Conservation (phyloP, 768 basidiomycete species). For the Xanthoconium stramineum region DNA sequence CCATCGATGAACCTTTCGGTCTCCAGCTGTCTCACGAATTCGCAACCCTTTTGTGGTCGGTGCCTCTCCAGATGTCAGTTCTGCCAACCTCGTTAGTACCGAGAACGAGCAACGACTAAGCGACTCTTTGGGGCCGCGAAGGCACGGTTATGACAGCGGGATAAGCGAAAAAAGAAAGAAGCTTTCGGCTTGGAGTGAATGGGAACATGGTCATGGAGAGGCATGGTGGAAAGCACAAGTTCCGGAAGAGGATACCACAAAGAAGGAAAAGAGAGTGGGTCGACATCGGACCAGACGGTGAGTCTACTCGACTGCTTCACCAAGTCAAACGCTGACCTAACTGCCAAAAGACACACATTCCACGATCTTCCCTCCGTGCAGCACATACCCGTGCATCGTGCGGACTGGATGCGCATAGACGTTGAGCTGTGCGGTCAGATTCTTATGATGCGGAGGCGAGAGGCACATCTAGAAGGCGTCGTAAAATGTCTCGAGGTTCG, state of each 20-base stretch:
- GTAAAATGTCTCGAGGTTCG: constrained; percentile 54
- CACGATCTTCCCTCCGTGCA: constrained; percentile 55
- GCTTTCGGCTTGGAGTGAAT: constrained; percentile 49
- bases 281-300: constrained; percentile 28
- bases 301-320: constrained; percentile 1
- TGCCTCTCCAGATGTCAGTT: constrained; percentile 29
- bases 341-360: constrained; percentile 57
- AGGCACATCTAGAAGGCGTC: constrained; percentile 65
- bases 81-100: constrained; percentile 20
- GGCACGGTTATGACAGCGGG: neutral
- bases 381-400: constrained; percentile 44
- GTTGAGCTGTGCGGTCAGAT: constrained; percentile 76
- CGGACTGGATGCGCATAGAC: constrained; percentile 72
- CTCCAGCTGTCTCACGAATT: constrained; percentile 24
- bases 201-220: constrained; percentile 25
- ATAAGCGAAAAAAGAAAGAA: constrained; percentile 28
- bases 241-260: constrained; percentile 12
- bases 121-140: constrained; percentile 2
- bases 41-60: constrained; percentile 24
- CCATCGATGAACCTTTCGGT: neutral
- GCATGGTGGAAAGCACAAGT: constrained; percentile 19
- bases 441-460: constrained; percentile 64
- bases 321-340: neutral
- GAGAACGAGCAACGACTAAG: constrained; percentile 16
- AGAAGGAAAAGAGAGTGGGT: constrained; percentile 7